A percentile compares a stretch with the other conserved stretches of the same genome.
Evolutionary conservation across 2,329 filamentous ascomycete species (phyloP).

Genomic region (Byssothecium circinans): DNA sequence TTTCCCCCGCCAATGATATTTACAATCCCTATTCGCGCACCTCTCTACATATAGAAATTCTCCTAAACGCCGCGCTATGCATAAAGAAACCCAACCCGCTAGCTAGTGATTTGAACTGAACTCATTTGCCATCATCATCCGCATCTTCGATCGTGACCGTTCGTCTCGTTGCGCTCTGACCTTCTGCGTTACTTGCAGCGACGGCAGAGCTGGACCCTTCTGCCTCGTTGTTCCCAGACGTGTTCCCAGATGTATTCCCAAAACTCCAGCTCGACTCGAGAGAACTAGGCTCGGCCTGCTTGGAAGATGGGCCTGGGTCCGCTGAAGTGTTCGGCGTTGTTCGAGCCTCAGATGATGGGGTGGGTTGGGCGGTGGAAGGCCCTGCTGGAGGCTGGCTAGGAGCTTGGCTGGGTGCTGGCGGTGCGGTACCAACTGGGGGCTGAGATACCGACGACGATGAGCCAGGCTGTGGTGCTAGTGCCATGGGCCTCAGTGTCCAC

Average conservation of each 20-base stretch:
- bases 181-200: slow-evolving; percentile 24
- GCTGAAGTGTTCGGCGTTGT: slow-evolving; percentile 5
- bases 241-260: slow-evolving; percentile 30
- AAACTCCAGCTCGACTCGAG: slow-evolving; percentile 44
- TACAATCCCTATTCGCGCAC: no score
- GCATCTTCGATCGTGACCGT: slow-evolving; percentile 38
- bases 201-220: slow-evolving; percentile 35
- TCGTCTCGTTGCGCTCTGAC: slow-evolving; percentile 21
- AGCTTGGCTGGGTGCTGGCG: slow-evolving; percentile 7
- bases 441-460: slow-evolving; percentile 3
- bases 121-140: slow-evolving; percentile 27
- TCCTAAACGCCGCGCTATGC: slow-evolving; percentile 43
- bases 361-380: slow-evolving; percentile 2
- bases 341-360: slow-evolving; percentile 11
- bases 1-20: no score
- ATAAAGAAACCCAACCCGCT: slow-evolving; percentile 3
- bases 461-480: slow-evolving; percentile 22
- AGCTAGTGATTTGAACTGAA: neutral
- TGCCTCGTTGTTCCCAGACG: slow-evolving; percentile 26
- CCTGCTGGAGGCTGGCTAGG: slow-evolving; percentile 7
- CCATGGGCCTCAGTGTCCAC: slow-evolving; percentile 41
- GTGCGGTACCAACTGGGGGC: neutral
- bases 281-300: slow-evolving; percentile 30
- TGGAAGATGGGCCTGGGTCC: slow-evolving; percentile 14
- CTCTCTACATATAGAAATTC: no score